phyloP scores from a whole-genome alignment of 2,329 filamentous ascomycete genomes.

The Scopulariopsis brevicaulis region DNA sequence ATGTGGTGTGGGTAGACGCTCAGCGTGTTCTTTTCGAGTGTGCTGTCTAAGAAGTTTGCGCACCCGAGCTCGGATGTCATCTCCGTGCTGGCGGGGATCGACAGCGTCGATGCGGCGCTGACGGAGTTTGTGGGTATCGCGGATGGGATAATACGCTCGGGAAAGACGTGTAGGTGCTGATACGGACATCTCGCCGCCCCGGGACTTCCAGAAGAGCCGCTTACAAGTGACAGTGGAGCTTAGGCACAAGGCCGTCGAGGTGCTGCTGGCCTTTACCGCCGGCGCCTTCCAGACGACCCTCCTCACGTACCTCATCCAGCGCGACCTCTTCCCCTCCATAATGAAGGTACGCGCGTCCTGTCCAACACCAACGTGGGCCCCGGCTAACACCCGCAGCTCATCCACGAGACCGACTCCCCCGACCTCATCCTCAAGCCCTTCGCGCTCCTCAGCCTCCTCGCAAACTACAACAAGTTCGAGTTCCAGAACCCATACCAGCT shows the following conservation, averaged over 20 bases:
- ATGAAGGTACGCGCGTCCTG: conserved; percentile 60
- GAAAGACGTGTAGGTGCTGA: conserved; percentile 48
- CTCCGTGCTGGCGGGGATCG: conserved; percentile 74
- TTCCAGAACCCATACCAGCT: conserved; percentile 93
- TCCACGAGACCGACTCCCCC: conserved; percentile 64
- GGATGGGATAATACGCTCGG: conserved; percentile 72
- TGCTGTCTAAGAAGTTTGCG: conserved; percentile 82
- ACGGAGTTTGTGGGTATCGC: conserved; percentile 77
- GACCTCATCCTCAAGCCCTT: conserved; percentile 62
- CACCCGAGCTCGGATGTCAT: conserved; percentile 96
- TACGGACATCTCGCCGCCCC: neutral
- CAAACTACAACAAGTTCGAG: conserved; percentile 99
- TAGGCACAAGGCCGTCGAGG: conserved; percentile 68
- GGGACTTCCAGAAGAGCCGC: neutral
- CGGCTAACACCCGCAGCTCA: conserved; percentile 41
- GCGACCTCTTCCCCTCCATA: conserved; percentile 84
- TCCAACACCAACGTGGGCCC: neutral
- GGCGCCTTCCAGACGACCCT: conserved; percentile 95
- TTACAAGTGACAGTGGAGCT: conserved; percentile 46
- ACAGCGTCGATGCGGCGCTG: conserved; percentile 78
- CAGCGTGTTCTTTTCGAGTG: conserved; percentile 71
- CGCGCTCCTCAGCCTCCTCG: conserved; percentile 71
- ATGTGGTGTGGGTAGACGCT: conserved; percentile 54
- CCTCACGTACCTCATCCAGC: conserved; percentile 87
- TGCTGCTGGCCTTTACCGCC: conserved; percentile 73